Evolutionary conservation across 1,139 yeast species (phyloP), one percentile per base, ranked within the genome.

Genomic region (Candida sp.): DNA sequence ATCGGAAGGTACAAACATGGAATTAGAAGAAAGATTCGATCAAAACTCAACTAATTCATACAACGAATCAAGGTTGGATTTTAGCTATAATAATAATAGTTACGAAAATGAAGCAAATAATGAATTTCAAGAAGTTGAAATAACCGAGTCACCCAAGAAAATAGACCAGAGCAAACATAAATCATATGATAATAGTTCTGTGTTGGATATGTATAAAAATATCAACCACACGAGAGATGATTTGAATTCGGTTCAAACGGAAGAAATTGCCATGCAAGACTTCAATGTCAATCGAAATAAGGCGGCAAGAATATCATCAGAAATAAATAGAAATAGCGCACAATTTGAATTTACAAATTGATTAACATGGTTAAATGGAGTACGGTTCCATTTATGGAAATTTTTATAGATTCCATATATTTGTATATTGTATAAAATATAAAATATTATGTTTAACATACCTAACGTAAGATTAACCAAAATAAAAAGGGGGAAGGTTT

Each of bases 181-280:
- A 29, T 37, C 33, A 8, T 9, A 27, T 22, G 39, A 37, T 29
- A 37, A 37, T 21, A 22, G 30, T 9, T 37, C 39, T 4, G 39
- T 37, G 9, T 29, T 37, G 19, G 41, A 41, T 27, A 43, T 22
- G 38, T 36, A 39, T 21, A 45, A 33, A 11, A 22, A 39, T 25
- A 19, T 25, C 22, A 45, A 44, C 37, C 50, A 44, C 11, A 49
- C 60, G 3, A 41, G 32, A 4, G 58, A 55, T 6, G 50, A 50
- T 32, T 43, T 53, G 7, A 33, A 35, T 37, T 44, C 50, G 9
- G 51, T 73, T 5, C 60, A 61, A 32, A 76, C 81, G 0, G 81
- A 76, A 49, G 81, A 76, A 50, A 77, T 77, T 43, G 76, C 76
- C 36, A 57, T 77, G 73, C 75, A 75, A 37, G 74, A 68, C 29